Percentiles rank a stretch among this genome's conserved stretches.
These are phyloP conservation scores for Penicillium sp. DNA, from an alignment of 2,329 filamentous ascomycete genomes.

Conservation along the genomic window DNA sequence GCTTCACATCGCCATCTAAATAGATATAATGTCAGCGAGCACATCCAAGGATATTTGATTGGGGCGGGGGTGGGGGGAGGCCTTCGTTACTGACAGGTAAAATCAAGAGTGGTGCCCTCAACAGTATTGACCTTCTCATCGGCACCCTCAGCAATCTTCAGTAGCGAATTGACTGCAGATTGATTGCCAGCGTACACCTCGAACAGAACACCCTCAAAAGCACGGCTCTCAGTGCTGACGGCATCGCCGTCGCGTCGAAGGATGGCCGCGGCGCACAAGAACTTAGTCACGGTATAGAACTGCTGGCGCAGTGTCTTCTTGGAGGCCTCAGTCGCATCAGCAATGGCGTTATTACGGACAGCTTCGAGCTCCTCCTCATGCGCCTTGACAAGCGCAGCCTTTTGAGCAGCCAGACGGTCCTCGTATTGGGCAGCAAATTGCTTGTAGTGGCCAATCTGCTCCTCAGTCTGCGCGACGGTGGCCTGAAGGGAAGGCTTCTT, in stretches of 20 bases:
- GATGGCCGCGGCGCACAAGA: slow-evolving; percentile 54
- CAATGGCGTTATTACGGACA: slow-evolving; percentile 43
- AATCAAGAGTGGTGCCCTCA: slow-evolving; percentile 46
- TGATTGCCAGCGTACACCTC: slow-evolving; percentile 56
- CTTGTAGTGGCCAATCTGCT: slow-evolving; percentile 54
- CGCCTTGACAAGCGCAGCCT: slow-evolving; percentile 46
- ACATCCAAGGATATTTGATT: neutral
- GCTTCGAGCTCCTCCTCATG: slow-evolving; percentile 51
- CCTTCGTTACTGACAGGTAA: slow-evolving; percentile 47
- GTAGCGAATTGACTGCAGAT: slow-evolving; percentile 50
- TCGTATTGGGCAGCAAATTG: slow-evolving; percentile 53
- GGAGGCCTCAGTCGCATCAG: slow-evolving; percentile 41
- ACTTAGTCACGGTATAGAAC: slow-evolving; percentile 52
- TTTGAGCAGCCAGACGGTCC: slow-evolving; percentile 48
- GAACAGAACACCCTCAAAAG: slow-evolving; percentile 56
- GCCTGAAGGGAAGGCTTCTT: slow-evolving; percentile 56
- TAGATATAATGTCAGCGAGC: slow-evolving; percentile 5
- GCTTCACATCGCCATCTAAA: slow-evolving; percentile 46
- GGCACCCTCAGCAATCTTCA: slow-evolving; percentile 53
- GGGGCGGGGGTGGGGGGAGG: neutral
- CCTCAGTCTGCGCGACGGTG: slow-evolving; percentile 50
- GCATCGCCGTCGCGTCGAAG: slow-evolving; percentile 53
- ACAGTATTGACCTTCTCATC: slow-evolving; percentile 52
- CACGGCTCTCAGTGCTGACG: slow-evolving; percentile 49
- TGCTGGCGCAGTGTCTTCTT: slow-evolving; percentile 46